These are phyloP conservation scores for Centaurea solstitialis DNA, from an alignment of 129 eudicot genomes.

Conservation along the genomic window DNA sequence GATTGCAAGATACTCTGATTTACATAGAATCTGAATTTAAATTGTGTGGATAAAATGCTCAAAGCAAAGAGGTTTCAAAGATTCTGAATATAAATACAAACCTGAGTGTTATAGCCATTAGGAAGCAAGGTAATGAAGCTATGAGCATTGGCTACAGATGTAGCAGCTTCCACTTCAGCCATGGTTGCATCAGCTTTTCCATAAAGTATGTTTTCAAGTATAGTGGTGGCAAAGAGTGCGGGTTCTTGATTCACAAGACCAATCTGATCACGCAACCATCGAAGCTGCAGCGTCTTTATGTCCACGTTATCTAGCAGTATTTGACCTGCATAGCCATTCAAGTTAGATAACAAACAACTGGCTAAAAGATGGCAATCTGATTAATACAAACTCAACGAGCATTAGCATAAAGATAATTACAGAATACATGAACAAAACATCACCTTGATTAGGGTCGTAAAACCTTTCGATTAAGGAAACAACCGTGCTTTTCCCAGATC, in stretches of 20 bases:
- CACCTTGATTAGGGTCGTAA: slow-evolving; percentile 95
- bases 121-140: slow-evolving; percentile 91
- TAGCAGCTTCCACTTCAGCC: slow-evolving; percentile 88
- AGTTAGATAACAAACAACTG: not conserved
- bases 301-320: slow-evolving; percentile 84
- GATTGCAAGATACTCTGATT: not conserved
- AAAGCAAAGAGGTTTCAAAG: not conserved
- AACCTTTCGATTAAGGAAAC: slow-evolving; percentile 89
- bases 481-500: slow-evolving; percentile 97
- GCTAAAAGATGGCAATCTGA: not conserved
- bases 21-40: not conserved
- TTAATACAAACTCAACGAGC: not conserved
- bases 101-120: slow-evolving; percentile 91
- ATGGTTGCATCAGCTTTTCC: slow-evolving; percentile 87
- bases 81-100: slow-evolving; percentile 7
- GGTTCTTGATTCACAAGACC: slow-evolving; percentile 99
- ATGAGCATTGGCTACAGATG: slow-evolving; percentile 94
- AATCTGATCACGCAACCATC: slow-evolving; percentile 88
- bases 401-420: not conserved
- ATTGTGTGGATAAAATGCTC: no score
- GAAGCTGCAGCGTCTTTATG: slow-evolving; percentile 72
- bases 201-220: slow-evolving; percentile 89
- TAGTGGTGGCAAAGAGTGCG: slow-evolving; percentile 95
- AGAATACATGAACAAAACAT: not conserved
- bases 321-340: slow-evolving; percentile 53